phyloP scores from a whole-genome alignment of 176 grass and related monocot genomes.

The Oryza punctata region DNA sequence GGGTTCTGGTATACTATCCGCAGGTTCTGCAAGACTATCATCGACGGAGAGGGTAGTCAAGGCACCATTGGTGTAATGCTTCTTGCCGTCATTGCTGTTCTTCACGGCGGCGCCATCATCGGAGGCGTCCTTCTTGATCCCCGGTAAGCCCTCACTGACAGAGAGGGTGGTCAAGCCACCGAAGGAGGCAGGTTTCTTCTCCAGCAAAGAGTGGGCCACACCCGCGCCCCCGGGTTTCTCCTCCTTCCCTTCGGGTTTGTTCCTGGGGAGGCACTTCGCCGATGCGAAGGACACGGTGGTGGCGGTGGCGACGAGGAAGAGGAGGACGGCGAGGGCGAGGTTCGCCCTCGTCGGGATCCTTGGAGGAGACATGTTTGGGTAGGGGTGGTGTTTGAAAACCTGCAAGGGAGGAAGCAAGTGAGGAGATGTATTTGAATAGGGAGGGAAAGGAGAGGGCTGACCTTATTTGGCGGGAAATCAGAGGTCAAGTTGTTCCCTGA shows the following conservation, averaged over 20 bases:
- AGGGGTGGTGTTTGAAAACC: neutral
- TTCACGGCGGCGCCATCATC: neutral
- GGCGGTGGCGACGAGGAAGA: conserved; percentile 20
- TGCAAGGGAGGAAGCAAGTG: neutral
- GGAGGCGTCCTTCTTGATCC: neutral
- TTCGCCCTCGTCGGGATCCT: conserved; percentile 15
- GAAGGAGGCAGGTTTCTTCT: neutral
- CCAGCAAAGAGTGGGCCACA: too few relatives aligned
- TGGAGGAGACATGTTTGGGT: neutral
- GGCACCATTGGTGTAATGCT: neutral
- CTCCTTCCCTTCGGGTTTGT: neutral
- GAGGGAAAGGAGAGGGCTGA: neutral
- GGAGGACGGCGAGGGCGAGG: conserved; percentile 17
- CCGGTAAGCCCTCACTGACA: neutral
- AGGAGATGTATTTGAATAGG: conserved; percentile 18
- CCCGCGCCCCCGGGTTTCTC: neutral
- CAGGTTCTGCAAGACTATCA: neutral
- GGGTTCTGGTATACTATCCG: neutral
- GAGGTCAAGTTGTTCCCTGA: neutral
- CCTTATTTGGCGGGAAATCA: conserved; percentile 33
- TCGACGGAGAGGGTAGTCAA: neutral
- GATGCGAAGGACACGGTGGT: neutral
- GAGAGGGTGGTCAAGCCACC: neutral
- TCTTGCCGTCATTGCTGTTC: neutral
- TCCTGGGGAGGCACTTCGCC: neutral